Evolutionary conservation across 176 grass and related monocot species (phyloP).

Genomic region (Lolium perenne): DNA sequence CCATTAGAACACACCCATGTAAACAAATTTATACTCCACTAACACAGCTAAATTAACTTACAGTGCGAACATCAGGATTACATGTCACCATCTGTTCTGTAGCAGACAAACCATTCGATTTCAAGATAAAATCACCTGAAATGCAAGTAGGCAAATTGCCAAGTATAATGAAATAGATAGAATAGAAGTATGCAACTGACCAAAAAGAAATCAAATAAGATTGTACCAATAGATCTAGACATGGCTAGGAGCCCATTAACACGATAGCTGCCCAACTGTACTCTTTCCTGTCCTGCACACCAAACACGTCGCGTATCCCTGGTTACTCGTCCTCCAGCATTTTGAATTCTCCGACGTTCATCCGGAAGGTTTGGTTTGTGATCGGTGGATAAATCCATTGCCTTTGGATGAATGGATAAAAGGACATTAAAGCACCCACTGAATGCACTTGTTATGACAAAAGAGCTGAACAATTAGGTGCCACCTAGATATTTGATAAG

Average conservation of each 20-base stretch:
- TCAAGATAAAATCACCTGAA: conserved; percentile 31
- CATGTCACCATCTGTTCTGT: conserved; percentile 35
- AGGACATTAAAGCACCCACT: neutral
- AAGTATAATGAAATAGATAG: neutral
- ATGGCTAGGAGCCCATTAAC: neutral
- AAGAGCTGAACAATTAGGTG: neutral
- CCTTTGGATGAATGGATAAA: conserved; percentile 39
- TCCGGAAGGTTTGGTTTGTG: neutral
- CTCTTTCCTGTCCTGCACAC: neutral
- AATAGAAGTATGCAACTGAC: neutral
- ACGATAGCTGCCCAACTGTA: neutral
- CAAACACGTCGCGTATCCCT: neutral
- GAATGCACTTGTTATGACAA: neutral
- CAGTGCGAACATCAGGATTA: neutral
- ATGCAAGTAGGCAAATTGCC: neutral
- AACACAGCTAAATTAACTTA: conserved; percentile 29
- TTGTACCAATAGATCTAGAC: conserved; percentile 37
- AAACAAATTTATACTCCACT: neutral
- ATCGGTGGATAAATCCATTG: conserved; percentile 33
- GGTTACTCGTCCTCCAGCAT: conserved; percentile 6
- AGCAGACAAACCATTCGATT: conserved; percentile 9
- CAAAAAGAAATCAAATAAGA: conserved; percentile 12
- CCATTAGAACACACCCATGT: neutral
- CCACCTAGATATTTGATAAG: neutral
- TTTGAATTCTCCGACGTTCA: conserved; percentile 19